Base-by-base conservation (phyloP, 1,139 yeast species). In the Pichia sp. region DNA sequence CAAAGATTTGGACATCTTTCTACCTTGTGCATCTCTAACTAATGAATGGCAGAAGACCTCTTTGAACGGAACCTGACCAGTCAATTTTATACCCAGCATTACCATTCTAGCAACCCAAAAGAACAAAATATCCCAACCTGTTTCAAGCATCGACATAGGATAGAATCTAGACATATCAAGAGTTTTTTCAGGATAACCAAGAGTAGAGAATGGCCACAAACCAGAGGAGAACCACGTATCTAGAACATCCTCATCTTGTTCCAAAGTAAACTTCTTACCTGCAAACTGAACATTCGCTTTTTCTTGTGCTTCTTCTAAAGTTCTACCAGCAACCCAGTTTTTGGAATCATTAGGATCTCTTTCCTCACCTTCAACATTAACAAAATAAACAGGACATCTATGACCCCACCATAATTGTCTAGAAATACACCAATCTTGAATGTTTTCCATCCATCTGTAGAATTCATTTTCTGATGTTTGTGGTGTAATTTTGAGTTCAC, bases 401-500 rank as follows among this genome's bases (percentile, higher is more conserved):
- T 91, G 98, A 52, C 98, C 98, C 98, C 98, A 91, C 98, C 98
- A 91, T 59, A 91, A 76, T 71, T 91, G 98, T 68, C 98, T 84
- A 24, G 97, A 91, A 51, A 91, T 88, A 79, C 98, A 91, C 98
- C 98, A 91, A 69, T 91, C 98, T 70, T 93, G 97, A 53, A 89
- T 84, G 65, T 88, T 85, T 62, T 82, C 94, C 64, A 91, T 71
- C 98, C 98, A 91, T 63, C 81, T 86, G 80, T 82, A 84, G 66
- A 83, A 91, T 68, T 91, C 98, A 47, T 83, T 75, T 68, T 88
- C 95, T 9, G 96, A 88, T 21, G 89, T 71, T 66, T 84, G 83
- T 53, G 98, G 98, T 44, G 78, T 68, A 56, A 91, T 86, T 44
- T 77, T 76, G 55, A 91, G 77, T 46, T 79, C 78, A 51, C 97